Conservation (phyloP, 1,139 yeast genomes). For the Candida labiduridarum region DNA sequence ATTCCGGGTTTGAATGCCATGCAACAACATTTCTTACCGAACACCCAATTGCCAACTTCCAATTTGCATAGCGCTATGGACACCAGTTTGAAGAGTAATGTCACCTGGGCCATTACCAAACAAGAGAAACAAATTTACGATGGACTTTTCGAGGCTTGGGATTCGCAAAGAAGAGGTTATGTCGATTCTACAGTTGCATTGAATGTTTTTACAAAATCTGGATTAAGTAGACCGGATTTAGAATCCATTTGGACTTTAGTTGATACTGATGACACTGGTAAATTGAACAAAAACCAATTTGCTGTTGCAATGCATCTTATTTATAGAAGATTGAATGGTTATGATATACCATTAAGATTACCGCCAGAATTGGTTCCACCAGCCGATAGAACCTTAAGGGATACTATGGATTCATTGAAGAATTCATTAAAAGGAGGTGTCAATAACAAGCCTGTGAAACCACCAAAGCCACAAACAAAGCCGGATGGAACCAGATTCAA, state of each 20-base stretch:
- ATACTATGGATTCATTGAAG: constrained; percentile 45
- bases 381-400: constrained; percentile 64
- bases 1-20: constrained; percentile 76
- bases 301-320: constrained; percentile 85
- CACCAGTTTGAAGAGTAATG: constrained; percentile 50
- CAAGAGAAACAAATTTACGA: constrained; percentile 89
- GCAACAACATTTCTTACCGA: constrained; percentile 79
- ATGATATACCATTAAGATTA: constrained; percentile 68
- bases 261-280: constrained; percentile 71
- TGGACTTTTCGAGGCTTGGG: constrained; percentile 88
- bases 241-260: constrained; percentile 89
- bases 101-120: constrained; percentile 76
- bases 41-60: constrained; percentile 40
- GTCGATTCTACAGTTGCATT: constrained; percentile 85
- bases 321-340: constrained; percentile 72
- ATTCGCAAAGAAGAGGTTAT: constrained; percentile 63
- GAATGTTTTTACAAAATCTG: constrained; percentile 85
- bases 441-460: constrained; percentile 28
- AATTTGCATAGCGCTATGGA: constrained; percentile 56
- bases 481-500: constrained; percentile 66
- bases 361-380: constrained; percentile 81
- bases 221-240: constrained; percentile 79
- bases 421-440: constrained; percentile 45
- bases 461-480: constrained; percentile 23
- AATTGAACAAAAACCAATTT: constrained; percentile 75